A percentile compares a stretch with the other conserved stretches of the same genome.
phyloP scores from a whole-genome alignment of 805 yeast genomes.

The Spathaspora hagerdaliae region DNA sequence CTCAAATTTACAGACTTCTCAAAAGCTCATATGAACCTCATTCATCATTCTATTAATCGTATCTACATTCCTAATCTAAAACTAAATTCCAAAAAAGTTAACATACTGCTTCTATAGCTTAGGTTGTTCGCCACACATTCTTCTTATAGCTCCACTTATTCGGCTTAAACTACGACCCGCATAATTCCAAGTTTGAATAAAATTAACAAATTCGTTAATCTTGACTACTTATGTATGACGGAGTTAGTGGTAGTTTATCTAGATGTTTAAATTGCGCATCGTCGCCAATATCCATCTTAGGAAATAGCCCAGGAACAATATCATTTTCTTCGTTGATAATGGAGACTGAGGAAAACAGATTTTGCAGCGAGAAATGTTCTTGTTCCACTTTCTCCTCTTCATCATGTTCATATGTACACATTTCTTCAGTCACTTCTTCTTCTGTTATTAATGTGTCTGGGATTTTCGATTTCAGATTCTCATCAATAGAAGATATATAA shows the following conservation, averaged over 20 bases:
- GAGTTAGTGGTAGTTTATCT: constrained; percentile 25
- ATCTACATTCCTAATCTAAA: no score
- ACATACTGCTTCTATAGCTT: no score
- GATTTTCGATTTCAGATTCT: neutral
- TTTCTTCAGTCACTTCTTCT: neutral
- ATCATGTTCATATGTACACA: constrained; percentile 5
- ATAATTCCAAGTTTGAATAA: neutral
- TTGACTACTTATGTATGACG: constrained; percentile 19
- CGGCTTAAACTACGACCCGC: neutral
- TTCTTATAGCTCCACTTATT: no score
- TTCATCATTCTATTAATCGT: no score
- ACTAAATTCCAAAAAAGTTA: no score
- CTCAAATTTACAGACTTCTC: neutral
- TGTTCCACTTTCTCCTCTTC: constrained; percentile 8
- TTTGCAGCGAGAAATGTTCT: neutral
- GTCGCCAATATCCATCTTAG: constrained; percentile 24
- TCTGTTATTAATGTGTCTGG: neutral
- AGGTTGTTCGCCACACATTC: no score
- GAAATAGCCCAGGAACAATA: constrained; percentile 35
- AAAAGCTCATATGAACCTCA: no score
- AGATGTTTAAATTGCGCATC: constrained; percentile 20
- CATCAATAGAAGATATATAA: neutral
- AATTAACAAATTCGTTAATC: constrained; percentile 3
- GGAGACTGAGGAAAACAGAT: no score
- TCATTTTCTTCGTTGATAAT: constrained; percentile 15